Percentiles rank a stretch among this genome's conserved stretches.
Conservation (phyloP, 352 stramenopile genomes). For the Phytophthora ohioensis region DNA sequence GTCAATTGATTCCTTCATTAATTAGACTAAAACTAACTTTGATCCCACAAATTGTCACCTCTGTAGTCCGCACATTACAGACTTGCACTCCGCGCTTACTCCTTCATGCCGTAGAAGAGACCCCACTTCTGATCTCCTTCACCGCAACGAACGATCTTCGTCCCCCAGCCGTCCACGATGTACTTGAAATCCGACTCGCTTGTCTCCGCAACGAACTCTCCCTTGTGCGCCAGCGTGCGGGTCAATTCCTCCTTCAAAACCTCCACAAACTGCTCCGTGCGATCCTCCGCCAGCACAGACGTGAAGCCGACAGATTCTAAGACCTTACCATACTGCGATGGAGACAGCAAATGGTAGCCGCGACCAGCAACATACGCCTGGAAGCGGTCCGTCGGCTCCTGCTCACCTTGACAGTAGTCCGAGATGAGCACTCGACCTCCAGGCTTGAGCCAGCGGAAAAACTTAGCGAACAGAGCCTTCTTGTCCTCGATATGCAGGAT, state of each 20-base stretch:
- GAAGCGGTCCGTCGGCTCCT: conserved; percentile 58
- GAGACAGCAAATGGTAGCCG: conserved; percentile 76
- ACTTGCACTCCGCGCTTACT: conserved; percentile 27
- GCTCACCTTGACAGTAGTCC: conserved; percentile 77
- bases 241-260: conserved; percentile 72
- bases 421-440: conserved; percentile 71
- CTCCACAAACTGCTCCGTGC: conserved; percentile 70
- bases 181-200: conserved; percentile 72
- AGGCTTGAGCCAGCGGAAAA: conserved; percentile 74
- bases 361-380: conserved; percentile 65
- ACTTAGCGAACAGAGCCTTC: conserved; percentile 63
- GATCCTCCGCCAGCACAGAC: conserved; percentile 66
- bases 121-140: conserved; percentile 84
- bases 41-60: not conserved
- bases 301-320: conserved; percentile 62
- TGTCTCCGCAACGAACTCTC: conserved; percentile 75
- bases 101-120: conserved; percentile 71
- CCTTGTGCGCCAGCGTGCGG: conserved; percentile 63
- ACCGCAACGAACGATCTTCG: conserved; percentile 70
- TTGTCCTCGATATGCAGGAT: conserved; percentile 82
- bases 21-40: not conserved
- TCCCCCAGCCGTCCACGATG: conserved; percentile 75
- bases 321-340: conserved; percentile 64
- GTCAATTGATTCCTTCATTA: conserved; percentile 17
- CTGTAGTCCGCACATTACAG: not conserved